Conservation (phyloP, 495 filamentous ascomycete species). For the Talaromyces nanjingensis region DNA sequence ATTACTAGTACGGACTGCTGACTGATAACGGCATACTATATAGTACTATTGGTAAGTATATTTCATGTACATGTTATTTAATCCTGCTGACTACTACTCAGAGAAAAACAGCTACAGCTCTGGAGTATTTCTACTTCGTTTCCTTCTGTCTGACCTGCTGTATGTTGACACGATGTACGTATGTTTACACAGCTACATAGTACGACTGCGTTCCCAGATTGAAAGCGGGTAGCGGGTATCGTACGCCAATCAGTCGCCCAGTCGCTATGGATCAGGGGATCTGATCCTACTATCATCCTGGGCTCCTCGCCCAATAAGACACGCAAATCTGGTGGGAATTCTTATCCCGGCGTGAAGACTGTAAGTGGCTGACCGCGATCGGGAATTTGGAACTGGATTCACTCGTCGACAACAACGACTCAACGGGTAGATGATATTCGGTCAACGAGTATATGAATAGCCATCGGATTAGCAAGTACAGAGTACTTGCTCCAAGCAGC, state of each 20-base stretch:
- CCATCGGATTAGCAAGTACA: not conserved
- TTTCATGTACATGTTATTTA: too few species aligned
- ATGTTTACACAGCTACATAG: not conserved
- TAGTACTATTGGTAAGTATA: too few species aligned
- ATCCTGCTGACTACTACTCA: too few species aligned
- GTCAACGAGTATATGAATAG: not conserved
- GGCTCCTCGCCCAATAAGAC: not conserved
- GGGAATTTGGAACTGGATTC: not conserved
- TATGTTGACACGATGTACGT: too few species aligned
- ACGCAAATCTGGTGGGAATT: not conserved
- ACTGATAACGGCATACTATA: too few species aligned
- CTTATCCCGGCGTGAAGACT: not conserved
- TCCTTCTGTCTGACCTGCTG: too few species aligned
- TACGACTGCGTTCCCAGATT: not conserved
- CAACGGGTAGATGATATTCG: too few species aligned
- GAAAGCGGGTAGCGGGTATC: constrained; percentile 3
- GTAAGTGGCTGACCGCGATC: not conserved
- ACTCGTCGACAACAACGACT: not conserved
- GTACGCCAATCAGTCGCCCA: not conserved
- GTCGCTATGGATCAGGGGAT: not conserved
- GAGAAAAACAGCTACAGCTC: too few species aligned
- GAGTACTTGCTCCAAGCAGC: not conserved
- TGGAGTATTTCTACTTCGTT: too few species aligned
- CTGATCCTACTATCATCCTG: not conserved
- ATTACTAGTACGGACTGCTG: not conserved